Base-by-base conservation (phyloP, 257 asterid species). In the Ilex asprella region DNA sequence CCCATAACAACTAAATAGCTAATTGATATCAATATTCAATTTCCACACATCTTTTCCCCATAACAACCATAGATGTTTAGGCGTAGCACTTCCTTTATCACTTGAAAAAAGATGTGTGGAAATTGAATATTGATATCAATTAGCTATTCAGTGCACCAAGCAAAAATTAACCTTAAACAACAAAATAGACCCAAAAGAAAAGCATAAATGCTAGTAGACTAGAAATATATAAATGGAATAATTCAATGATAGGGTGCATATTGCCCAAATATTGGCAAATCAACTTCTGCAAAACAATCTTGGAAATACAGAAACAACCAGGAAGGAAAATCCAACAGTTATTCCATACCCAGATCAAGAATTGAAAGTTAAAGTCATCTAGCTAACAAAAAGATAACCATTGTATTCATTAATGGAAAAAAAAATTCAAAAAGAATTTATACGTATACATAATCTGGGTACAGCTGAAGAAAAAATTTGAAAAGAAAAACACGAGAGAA, bases 401-500 rank as follows among this genome's bases (percentile, higher is more conserved):
- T 21, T 21, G 27, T 21, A 21, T 21, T 21, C 27, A 21, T 21
- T 21, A 21, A 21, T 21, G 27, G 27, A 21, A 21, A 21, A 21
- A 21, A 21, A 21, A 21, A 21, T 21, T 21, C 27, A 21, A 21
- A 21, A 21, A 21, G 1, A 21, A 35, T 35, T 8, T 8, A 35
- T 35, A 8, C 41, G 2, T 35, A 8, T 35, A 35, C 41, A 35
- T 4, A 46, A 14, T 46, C n/a, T 4, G 13, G 10, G n/a, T 46
- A 7, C 14, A 46, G 47, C 1, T 41, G 10, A 41, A 41, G 10
- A 7, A 46, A 10, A 46, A 0, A 21, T 39, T n/a, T 10, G 52
- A 32, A 15, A 62, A 73, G 10, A 56, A 65, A 4, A 29, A 56
- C 56, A 55, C 43, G 55, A 65, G 46, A 63, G 30, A 50, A 56